Conservation (phyloP, 306 rosid genomes). For the Ochetophila trinervis region DNA sequence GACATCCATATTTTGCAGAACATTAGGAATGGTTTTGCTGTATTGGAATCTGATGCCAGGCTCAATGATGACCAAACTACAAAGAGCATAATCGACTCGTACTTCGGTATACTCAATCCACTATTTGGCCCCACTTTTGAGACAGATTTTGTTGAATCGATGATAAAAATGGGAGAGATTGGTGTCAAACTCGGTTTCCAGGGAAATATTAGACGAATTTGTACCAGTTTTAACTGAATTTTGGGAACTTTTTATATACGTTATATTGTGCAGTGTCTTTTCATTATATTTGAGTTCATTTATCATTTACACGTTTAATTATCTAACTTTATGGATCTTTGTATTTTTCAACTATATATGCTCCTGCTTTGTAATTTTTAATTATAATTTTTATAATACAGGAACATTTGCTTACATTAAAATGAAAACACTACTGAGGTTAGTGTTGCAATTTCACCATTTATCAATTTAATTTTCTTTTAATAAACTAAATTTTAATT, state of each 20-base stretch:
- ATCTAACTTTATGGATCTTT: too few species aligned
- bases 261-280: too few species aligned
- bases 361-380: too few species aligned
- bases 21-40: conserved; percentile 65
- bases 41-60: conserved; percentile 78
- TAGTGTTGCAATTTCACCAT: too few species aligned
- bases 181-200: conserved; percentile 63
- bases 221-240: conserved; percentile 33
- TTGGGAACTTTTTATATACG: background rate
- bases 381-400: too few species aligned
- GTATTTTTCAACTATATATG: too few species aligned
- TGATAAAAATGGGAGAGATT: conserved; percentile 74
- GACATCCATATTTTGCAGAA: conserved; percentile 58
- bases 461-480: too few species aligned
- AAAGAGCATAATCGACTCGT: conserved; percentile 48
- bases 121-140: conserved; percentile 54
- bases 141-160: conserved; percentile 53
- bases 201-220: conserved; percentile 58
- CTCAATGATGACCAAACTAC: conserved; percentile 55
- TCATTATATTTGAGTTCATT: too few species aligned
- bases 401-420: too few species aligned
- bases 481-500: too few species aligned
- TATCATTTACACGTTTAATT: too few species aligned
- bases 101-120: conserved; percentile 37
- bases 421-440: too few species aligned